Evolutionary conservation across 768 basidiomycete species (phyloP).

Genomic region (Lactarius akahatsu): DNA sequence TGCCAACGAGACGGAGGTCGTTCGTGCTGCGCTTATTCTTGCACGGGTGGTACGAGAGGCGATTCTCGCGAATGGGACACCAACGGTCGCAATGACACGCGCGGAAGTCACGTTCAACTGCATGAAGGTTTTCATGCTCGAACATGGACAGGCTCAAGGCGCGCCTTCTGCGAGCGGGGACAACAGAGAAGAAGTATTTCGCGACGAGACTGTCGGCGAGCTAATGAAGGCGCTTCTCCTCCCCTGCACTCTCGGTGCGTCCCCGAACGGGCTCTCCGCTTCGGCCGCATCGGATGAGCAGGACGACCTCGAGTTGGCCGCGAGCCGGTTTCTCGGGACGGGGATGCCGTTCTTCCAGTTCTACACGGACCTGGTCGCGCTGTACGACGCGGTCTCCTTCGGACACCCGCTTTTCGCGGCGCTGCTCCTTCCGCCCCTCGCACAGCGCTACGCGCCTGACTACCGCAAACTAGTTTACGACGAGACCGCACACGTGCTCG

Average conservation of each 20-base stretch:
- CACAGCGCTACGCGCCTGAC: constrained; percentile 76
- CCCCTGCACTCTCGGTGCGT: constrained; percentile 47
- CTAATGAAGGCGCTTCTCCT: constrained; percentile 61
- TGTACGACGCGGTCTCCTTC: constrained; percentile 93
- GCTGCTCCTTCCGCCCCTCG: constrained; percentile 72
- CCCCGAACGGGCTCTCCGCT: constrained; percentile 30
- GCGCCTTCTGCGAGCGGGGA: constrained; percentile 34
- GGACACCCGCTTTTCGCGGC: constrained; percentile 71
- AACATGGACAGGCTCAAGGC: constrained; percentile 63
- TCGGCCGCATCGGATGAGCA: constrained; percentile 25
- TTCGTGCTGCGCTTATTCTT: constrained; percentile 67
- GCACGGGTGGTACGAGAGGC: constrained; percentile 49
- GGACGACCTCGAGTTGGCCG: constrained; percentile 50
- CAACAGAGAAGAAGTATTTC: constrained; percentile 60
- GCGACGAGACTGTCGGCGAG: constrained; percentile 61
- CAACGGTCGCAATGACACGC: constrained; percentile 44
- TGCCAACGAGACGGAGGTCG: constrained; percentile 75
- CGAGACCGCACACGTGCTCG: constrained; percentile 68
- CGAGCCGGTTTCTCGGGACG: constrained; percentile 58
- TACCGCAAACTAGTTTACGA: constrained; percentile 84
- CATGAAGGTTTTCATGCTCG: constrained; percentile 96
- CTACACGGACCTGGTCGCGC: constrained; percentile 84
- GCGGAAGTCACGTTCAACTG: constrained; percentile 69
- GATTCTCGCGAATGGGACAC: constrained; percentile 44
- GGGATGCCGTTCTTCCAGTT: constrained; percentile 88